Conservation (phyloP, 306 rosid genomes). For the Hippophae rhamnoides region DNA sequence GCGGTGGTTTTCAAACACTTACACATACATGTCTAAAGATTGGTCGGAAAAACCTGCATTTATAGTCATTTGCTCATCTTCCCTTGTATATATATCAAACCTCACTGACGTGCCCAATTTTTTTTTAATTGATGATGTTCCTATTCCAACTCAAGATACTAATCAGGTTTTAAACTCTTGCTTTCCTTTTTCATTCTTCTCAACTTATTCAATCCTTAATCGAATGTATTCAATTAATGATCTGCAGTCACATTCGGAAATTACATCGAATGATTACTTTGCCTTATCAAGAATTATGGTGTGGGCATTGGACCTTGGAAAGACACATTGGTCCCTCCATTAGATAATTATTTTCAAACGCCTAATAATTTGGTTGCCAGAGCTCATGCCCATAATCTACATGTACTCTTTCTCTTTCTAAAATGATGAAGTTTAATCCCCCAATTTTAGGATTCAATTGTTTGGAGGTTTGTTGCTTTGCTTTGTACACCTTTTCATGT, state of each 20-base stretch:
- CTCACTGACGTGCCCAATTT: slow-evolving; percentile 69
- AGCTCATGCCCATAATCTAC: slow-evolving; percentile 78
- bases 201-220: slow-evolving; percentile 1
- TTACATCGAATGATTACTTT: slow-evolving; percentile 64
- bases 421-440: slow-evolving; percentile 9
- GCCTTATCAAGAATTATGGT: slow-evolving; percentile 57
- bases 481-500: not conserved
- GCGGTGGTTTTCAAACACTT: no score
- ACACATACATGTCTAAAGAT: slow-evolving; percentile 59
- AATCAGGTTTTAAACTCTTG: slow-evolving; percentile 49
- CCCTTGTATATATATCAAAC: slow-evolving; percentile 59
- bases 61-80: slow-evolving; percentile 86
- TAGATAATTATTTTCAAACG: slow-evolving; percentile 33
- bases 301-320: slow-evolving; percentile 97
- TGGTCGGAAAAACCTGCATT: slow-evolving; percentile 82
- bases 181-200: not conserved
- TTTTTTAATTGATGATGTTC: slow-evolving; percentile 46
- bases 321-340: slow-evolving; percentile 64
- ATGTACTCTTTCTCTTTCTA: slow-evolving; percentile 34
- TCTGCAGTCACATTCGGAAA: slow-evolving; percentile 85
- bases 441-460: not conserved
- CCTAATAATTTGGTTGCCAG: slow-evolving; percentile 66
- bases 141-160: slow-evolving; percentile 65
- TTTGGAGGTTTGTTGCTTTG: not conserved
- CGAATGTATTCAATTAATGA: slow-evolving; percentile 2